A percentile compares a stretch with the other conserved stretches of the same genome.
phyloP scores from a whole-genome alignment of 345 rosid species.

The Luvunga scandens region DNA sequence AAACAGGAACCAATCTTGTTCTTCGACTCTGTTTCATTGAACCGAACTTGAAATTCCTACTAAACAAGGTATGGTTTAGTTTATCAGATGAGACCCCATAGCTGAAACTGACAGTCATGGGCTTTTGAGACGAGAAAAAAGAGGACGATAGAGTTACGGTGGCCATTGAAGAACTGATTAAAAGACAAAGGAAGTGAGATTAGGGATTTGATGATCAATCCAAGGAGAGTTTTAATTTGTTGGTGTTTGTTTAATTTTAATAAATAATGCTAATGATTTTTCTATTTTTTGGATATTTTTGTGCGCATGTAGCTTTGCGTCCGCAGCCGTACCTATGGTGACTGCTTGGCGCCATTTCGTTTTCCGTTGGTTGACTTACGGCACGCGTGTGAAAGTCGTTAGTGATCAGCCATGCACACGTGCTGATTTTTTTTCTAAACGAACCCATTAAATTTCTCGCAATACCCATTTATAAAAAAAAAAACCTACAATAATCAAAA shows the following conservation, averaged over 20 bases:
- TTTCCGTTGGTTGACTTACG: constrained; percentile 37
- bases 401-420: background rate
- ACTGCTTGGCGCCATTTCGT: constrained; percentile 43
- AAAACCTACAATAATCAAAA: too few species aligned
- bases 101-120: constrained; percentile 27
- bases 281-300: background rate
- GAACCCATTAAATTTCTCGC: too few species aligned
- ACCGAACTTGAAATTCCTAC: constrained; percentile 16
- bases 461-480: too few species aligned
- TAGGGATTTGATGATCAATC: background rate
- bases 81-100: constrained; percentile 15
- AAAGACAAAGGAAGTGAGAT: background rate
- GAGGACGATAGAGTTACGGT: constrained; percentile 35
- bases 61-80: constrained; percentile 17
- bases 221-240: background rate
- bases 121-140: constrained; percentile 30
- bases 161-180: constrained; percentile 30
- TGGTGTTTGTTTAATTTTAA: background rate
- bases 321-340: constrained; percentile 42
- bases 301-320: constrained; percentile 20
- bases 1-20: constrained; percentile 33
- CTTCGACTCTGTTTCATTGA: constrained; percentile 32
- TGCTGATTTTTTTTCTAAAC: background rate
- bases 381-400: too few species aligned
- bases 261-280: constrained; percentile 2